Conservation (phyloP, 1,139 yeast species). For the Blastobotrys persicus region DNA sequence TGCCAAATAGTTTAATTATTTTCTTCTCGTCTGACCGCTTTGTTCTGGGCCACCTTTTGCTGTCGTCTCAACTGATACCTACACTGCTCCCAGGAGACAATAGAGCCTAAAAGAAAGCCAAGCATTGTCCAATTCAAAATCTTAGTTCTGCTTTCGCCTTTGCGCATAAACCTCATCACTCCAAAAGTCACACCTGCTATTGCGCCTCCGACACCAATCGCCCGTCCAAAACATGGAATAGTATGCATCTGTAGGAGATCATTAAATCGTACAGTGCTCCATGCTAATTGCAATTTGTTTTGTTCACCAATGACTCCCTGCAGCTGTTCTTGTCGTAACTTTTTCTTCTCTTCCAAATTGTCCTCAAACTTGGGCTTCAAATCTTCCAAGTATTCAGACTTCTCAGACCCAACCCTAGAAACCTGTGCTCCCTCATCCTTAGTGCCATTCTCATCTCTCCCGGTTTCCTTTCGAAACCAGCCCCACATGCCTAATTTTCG, state of each 20-base stretch:
- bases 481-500: constrained; percentile 9
- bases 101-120: constrained; percentile 75
- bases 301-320: constrained; percentile 12
- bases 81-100: constrained; percentile 93
- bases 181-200: constrained; percentile 79
- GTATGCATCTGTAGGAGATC: constrained; percentile 62
- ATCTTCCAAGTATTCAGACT: constrained; percentile 32
- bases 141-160: constrained; percentile 57
- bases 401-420: background rate
- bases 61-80: constrained; percentile 65
- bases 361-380: constrained; percentile 38
- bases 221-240: constrained; percentile 89
- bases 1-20: background rate
- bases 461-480: constrained; percentile 10
- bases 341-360: constrained; percentile 16
- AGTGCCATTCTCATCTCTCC: constrained; percentile 1
- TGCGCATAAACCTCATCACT: constrained; percentile 58
- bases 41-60: constrained; percentile 40
- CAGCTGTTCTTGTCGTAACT: constrained; percentile 15
- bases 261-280: constrained; percentile 30
- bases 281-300: constrained; percentile 27
- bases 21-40: constrained; percentile 13
- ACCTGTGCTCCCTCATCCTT: background rate
- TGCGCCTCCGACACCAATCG: constrained; percentile 81
- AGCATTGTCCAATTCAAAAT: constrained; percentile 71